phyloP scores from a whole-genome alignment of 1,139 yeast species.

The Zygoascus hellenicus region DNA sequence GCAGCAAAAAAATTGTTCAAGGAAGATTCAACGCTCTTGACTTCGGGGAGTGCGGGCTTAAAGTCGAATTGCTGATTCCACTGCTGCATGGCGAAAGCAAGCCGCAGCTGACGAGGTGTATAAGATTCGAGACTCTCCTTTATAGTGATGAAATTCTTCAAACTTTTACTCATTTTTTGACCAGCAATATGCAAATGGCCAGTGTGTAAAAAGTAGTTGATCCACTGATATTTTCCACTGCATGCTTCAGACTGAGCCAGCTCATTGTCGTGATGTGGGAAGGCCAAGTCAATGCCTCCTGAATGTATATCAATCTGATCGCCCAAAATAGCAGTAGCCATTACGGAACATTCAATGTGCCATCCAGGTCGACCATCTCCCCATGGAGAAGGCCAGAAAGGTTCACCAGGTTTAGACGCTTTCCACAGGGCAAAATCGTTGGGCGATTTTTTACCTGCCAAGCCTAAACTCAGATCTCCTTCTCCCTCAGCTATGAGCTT shows the following conservation, averaged over 20 bases:
- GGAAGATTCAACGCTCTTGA: conserved; percentile 65
- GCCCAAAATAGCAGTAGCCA: conserved; percentile 92
- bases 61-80: conserved; percentile 95
- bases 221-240: conserved; percentile 89
- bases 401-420: conserved; percentile 95
- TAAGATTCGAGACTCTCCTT: conserved; percentile 75
- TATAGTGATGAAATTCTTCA: conserved; percentile 91
- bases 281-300: conserved; percentile 95
- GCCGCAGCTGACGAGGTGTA: conserved; percentile 74
- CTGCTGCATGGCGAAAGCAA: conserved; percentile 82
- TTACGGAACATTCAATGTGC: conserved; percentile 99
- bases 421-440: conserved; percentile 98
- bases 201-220: conserved; percentile 90
- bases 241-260: conserved; percentile 95
- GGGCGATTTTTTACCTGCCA: conserved; percentile 57
- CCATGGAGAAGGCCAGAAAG: conserved; percentile 94
- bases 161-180: conserved; percentile 92
- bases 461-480: conserved; percentile 64
- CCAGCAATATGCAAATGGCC: conserved; percentile 98
- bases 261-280: conserved; percentile 99
- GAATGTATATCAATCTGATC: conserved; percentile 86
- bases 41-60: conserved; percentile 76
- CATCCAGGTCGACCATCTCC: conserved; percentile 98
- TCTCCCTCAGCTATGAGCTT: conserved; percentile 92
- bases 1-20: conserved; percentile 77